Percentiles rank a stretch among this genome's conserved stretches.
These are phyloP conservation scores for Mycena galericulata DNA, from an alignment of 768 basidiomycete genomes.

Conservation along the genomic window DNA sequence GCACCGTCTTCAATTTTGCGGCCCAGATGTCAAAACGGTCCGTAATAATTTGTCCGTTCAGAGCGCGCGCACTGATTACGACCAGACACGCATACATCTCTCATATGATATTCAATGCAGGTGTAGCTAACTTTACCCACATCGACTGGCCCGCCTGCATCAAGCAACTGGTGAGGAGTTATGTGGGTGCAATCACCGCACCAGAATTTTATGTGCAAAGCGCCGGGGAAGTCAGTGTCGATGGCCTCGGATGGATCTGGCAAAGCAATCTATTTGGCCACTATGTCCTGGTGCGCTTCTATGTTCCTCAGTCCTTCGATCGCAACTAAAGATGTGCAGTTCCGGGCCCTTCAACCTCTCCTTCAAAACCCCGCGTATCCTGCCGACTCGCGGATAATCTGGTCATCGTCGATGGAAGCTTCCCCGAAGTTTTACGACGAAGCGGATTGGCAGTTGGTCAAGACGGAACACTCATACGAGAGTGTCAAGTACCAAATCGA, in stretches of 20 bases:
- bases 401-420: conserved; percentile 83
- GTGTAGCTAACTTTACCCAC: conserved; percentile 66
- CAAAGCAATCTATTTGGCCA: conserved; percentile 89
- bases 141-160: conserved; percentile 64
- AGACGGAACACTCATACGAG: conserved; percentile 74
- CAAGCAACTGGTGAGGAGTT: conserved; percentile 59
- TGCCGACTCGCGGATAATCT: conserved; percentile 72
- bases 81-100: conserved; percentile 84
- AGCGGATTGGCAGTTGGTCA: conserved; percentile 79
- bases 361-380: conserved; percentile 58
- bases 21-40: conserved; percentile 58
- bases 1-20: conserved; percentile 72
- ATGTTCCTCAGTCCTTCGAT: background rate
- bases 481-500: conserved; percentile 84
- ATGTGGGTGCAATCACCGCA: conserved; percentile 60
- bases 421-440: conserved; percentile 64
- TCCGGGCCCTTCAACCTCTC: conserved; percentile 67
- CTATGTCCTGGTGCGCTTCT: conserved; percentile 73
- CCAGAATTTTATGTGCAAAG: conserved; percentile 71
- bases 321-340: conserved; percentile 55
- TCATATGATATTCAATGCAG: conserved; percentile 86
- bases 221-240: conserved; percentile 67
- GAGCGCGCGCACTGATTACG: background rate
- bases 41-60: conserved; percentile 49
- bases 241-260: conserved; percentile 86